Conservation (phyloP, 2,329 filamentous ascomycete genomes). For the Fusarium brevicatenulatum region DNA sequence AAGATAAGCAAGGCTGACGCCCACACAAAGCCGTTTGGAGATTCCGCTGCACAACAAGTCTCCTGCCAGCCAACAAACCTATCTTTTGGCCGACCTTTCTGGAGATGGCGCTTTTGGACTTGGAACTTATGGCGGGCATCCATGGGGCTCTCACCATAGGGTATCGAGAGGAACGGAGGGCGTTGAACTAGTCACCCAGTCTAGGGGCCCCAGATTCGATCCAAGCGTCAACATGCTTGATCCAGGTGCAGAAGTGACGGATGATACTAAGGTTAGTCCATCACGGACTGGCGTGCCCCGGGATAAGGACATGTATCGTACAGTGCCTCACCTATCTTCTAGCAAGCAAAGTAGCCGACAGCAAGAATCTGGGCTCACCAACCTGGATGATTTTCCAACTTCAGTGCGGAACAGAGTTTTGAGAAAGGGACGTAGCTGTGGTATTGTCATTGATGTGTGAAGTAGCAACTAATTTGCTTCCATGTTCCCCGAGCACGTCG, state of each 20-base stretch:
- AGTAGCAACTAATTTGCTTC: background rate
- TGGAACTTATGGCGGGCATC: background rate
- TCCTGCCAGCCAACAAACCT: background rate
- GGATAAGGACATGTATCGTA: constrained; percentile 8
- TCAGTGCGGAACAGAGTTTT: background rate
- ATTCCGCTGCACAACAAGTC: constrained; percentile 17
- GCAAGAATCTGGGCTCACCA: background rate
- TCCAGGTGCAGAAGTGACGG: constrained; percentile 30
- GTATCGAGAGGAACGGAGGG: constrained; percentile 17
- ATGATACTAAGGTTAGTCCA: constrained; percentile 15
- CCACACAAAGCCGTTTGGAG: background rate
- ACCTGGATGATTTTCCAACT: background rate
- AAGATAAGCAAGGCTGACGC: background rate
- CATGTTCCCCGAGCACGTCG: background rate
- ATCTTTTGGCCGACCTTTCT: background rate
- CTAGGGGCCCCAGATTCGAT: constrained; percentile 2
- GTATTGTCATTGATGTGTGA: background rate
- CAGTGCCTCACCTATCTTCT: background rate
- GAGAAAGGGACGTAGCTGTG: background rate
- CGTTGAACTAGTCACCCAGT: constrained; percentile 27
- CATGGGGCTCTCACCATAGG: constrained; percentile 3
- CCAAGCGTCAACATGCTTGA: constrained; percentile 20
- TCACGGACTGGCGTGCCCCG: constrained; percentile 11
- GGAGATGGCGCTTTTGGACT: background rate
- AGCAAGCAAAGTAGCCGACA: background rate